These are phyloP conservation scores for Trichoderma koningii DNA, from an alignment of 2,329 filamentous ascomycete species.

Conservation along the genomic window DNA sequence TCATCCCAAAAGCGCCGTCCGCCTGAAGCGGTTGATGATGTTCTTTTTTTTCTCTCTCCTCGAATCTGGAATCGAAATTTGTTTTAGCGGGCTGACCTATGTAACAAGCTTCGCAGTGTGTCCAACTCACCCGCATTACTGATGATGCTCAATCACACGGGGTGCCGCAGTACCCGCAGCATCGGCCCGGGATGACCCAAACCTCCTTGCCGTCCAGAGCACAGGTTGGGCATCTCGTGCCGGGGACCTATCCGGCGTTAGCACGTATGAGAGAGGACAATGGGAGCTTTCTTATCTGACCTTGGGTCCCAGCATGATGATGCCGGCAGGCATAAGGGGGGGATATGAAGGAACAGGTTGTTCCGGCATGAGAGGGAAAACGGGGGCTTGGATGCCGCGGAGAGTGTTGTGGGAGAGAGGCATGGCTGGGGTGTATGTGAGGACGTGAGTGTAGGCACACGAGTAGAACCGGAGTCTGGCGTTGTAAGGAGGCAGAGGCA, in stretches of 20 bases:
- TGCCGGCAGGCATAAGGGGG: slow-evolving; percentile 2
- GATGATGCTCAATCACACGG: slow-evolving; percentile 38
- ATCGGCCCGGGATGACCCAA: slow-evolving; percentile 58
- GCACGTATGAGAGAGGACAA: not conserved
- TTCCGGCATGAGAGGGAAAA: slow-evolving; percentile 7
- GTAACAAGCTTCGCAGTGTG: too few relatives aligned
- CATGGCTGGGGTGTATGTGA: slow-evolving; percentile 12
- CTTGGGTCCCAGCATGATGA: slow-evolving; percentile 28
- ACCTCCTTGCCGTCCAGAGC: slow-evolving; percentile 52
- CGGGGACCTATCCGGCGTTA: slow-evolving; percentile 44
- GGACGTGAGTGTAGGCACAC: not conserved
- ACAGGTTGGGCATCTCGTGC: slow-evolving; percentile 56
- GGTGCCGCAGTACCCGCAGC: slow-evolving; percentile 55
- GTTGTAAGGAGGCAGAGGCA: not conserved
- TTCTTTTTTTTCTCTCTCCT: not conserved
- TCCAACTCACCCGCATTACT: not conserved
- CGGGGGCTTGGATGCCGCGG: slow-evolving; percentile 11
- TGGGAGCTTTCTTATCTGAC: slow-evolving; percentile 5
- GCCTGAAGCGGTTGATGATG: not conserved
- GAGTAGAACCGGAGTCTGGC: not conserved
- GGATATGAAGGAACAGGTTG: not conserved
- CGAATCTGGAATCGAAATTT: not conserved
- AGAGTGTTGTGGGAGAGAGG: slow-evolving; percentile 12
- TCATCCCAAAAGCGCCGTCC: not conserved
- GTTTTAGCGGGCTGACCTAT: not conserved